Base-by-base conservation (phyloP, 805 yeast genomes). In the Barnettozyma pratensis region DNA sequence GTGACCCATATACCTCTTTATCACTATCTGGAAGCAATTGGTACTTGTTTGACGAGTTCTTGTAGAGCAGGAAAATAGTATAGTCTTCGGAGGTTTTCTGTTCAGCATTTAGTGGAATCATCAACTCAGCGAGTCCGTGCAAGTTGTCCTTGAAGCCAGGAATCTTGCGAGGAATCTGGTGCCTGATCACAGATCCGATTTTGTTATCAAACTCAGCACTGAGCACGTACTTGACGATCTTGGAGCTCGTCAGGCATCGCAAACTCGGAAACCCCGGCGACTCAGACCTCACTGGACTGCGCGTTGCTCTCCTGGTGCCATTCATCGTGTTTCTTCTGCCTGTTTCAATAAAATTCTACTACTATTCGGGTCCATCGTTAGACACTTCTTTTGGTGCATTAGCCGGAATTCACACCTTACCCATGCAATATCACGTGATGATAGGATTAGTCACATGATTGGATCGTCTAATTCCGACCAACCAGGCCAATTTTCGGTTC, bases 181-280 rank as follows among this genome's bases (percentile, higher is more conserved):
- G 76, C 45, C 71, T 70, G 32, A 89, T 66, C 4, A 77, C 70
- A 0, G 94, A 83, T 0, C 97, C 96, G 47, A 79, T 72, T 57
- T 79, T 83, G 53, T 83, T 80, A 62, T 89, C 94, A 63, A 89
- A 90, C 65, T 86, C 91, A 1, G 92, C 86, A 6, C 89, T 74
- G 32, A 88, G 57, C 26, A 85, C 73, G 58, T 73, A 83, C 46
- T 77, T 77, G 12, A 78, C 76, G 56, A 80, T 76, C 32, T 58
- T 41, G 1, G 54, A 19, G 12, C 26, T 8, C 19, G 46, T 11
- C 5, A 53, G 41, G 26, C 50, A 45, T 12, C 46, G 48, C 19
- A 48, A 12, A 12, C n/a, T 11, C 26, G 44, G 41, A 27, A n/a
- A 32, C 25, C 39, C 44, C 2, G 52, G 49, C 3, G 51, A 45